Evolutionary conservation across 129 eudicot species (phyloP).

Genomic region (sunflower (Helianthus annuus)): HanXRQr2.0-SUNRISE NC_035437.2:175821662-175822161

Average conservation of each 20-base stretch:
- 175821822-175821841: slow-evolving; percentile 70
- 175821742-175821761: neutral
- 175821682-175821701: slow-evolving; percentile 53
- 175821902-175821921: slow-evolving; percentile 64
- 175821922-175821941: slow-evolving; percentile 71
- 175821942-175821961: slow-evolving; percentile 45
- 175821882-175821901: slow-evolving; percentile 54
- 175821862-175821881: slow-evolving; percentile 77
- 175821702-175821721: slow-evolving; percentile 52
- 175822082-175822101: slow-evolving; percentile 66
- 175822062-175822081: slow-evolving; percentile 77
- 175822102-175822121: slow-evolving; percentile 71
- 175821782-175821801: slow-evolving; percentile 37
- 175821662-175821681: slow-evolving; percentile 69
- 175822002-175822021: slow-evolving; percentile 62
- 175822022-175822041: slow-evolving; percentile 57
- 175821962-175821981: slow-evolving; percentile 57
- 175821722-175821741: slow-evolving; percentile 66
- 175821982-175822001: slow-evolving; percentile 83
- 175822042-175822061: slow-evolving; percentile 87
- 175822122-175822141: neutral
- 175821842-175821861: slow-evolving; percentile 71
- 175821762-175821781: neutral
- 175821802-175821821: slow-evolving; percentile 66
- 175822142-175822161: neutral